Base-by-base conservation (phyloP, 768 basidiomycete genomes). In the Tricholoma hemisulphureum region DNA sequence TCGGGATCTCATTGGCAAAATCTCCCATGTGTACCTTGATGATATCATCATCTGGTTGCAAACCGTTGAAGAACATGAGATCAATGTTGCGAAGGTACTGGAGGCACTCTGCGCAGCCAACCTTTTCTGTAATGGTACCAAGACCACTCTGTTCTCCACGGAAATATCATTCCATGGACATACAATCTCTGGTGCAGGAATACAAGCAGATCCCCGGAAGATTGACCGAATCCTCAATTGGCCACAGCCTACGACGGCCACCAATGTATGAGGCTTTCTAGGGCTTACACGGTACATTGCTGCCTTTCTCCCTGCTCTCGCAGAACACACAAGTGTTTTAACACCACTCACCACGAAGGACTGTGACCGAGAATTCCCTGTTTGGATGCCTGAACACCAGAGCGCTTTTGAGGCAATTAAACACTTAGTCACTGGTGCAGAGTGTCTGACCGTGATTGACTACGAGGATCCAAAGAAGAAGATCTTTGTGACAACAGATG, bases 221-320 rank as follows among this genome's bases (percentile, higher is more conserved):
- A 45, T 45, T 24, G 43, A 45, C 11, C 9, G 43, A 24, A 45
- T 45, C 2, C 43, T 45, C 2, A 7, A 45, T 7, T 45, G 43
- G 43, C 43, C 23, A 24, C 9, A 24, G 13, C 43, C 43, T n/a
- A 45, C 43, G 23, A 45, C 43, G 24, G 9, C 43, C 2, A 45
- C 43, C 6, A 45, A 45, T 45, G 43, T 45, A 13, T 11, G 23
- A 0, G 62, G 67, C 0, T 77, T 76, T 51, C 56, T 79, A 0
- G 73, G 75, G 0, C 57, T 77, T 0, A 67, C 68, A 0, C 58
- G 66, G 0, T 78, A 75, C 49, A 35, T 77, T 0, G 58, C 69
- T 0, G 43, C 62, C 6, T 74, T 73, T 57, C 61, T 76, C 0
- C 74, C 74, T 0, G 51, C 46, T 0, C 62, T 76, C 2, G 68